Percentiles rank a stretch among this genome's conserved stretches.
These are phyloP conservation scores for Auricularia cornea DNA, from an alignment of 768 basidiomycete species.

Conservation along the genomic window DNA sequence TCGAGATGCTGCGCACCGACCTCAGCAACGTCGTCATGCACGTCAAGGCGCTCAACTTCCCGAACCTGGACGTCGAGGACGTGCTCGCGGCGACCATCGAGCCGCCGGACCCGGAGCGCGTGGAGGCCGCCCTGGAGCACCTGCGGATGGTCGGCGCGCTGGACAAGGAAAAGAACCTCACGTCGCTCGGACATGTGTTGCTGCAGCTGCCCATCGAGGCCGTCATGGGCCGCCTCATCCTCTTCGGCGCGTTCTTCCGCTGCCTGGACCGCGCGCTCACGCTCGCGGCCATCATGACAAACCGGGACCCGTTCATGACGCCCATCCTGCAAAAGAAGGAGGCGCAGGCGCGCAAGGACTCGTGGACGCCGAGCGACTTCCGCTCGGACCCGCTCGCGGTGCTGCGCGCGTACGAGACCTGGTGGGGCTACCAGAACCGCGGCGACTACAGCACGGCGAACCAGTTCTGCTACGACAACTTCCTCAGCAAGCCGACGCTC, in stretches of 20 bases:
- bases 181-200: constrained; percentile 80
- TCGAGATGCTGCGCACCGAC: constrained; percentile 92
- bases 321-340: constrained; percentile 69
- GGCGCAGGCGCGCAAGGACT: constrained; percentile 62
- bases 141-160: constrained; percentile 85
- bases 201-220: constrained; percentile 86
- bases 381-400: constrained; percentile 77
- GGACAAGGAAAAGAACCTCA: constrained; percentile 64
- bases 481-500: constrained; percentile 79
- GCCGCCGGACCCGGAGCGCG: constrained; percentile 70
- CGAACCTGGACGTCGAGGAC: constrained; percentile 76
- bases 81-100: constrained; percentile 82
- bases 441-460: constrained; percentile 62
- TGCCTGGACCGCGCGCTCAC: constrained; percentile 84
- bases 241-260: constrained; percentile 88
- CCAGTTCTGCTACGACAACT: constrained; percentile 75
- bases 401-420: constrained; percentile 71
- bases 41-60: constrained; percentile 86
- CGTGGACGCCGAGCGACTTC: constrained; percentile 73
- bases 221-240: constrained; percentile 79
- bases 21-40: constrained; percentile 93
- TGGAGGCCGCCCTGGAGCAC: constrained; percentile 68
- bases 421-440: constrained; percentile 62
- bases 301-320: constrained; percentile 84
- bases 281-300: constrained; percentile 83